These are phyloP conservation scores for Colletotrichum euphorbiae DNA, from an alignment of 2,329 filamentous ascomycete genomes.

Conservation along the genomic window DNA sequence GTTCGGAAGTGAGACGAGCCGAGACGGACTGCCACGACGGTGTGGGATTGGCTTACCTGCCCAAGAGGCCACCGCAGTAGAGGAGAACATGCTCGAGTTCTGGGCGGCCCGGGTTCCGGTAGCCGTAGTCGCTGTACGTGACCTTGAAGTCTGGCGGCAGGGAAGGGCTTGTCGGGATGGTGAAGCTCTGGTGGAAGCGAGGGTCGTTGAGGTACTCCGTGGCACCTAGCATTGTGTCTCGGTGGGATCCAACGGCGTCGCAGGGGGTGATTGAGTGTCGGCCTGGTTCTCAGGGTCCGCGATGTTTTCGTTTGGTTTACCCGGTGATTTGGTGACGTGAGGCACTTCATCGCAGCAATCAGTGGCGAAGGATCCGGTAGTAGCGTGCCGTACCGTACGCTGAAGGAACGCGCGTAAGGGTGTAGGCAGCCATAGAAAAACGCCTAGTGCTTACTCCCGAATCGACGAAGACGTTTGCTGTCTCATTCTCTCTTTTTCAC, in stretches of 20 bases:
- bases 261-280: background rate
- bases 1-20: background rate
- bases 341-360: too few relatives aligned
- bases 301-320: too few relatives aligned
- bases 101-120: constrained; percentile 44
- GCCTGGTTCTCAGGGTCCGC: too few relatives aligned
- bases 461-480: too few relatives aligned
- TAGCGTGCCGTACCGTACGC: too few relatives aligned
- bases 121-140: constrained; percentile 49
- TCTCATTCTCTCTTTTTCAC: too few relatives aligned
- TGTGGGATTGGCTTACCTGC: constrained; percentile 15
- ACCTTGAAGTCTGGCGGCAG: constrained; percentile 39
- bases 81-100: constrained; percentile 46
- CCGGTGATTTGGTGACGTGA: too few relatives aligned
- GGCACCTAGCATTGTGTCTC: background rate
- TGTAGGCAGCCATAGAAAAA: too few relatives aligned
- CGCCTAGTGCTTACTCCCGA: too few relatives aligned
- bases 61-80: constrained; percentile 46
- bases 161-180: constrained; percentile 42
- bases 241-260: background rate
- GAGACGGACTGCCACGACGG: background rate
- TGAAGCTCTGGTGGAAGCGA: constrained; percentile 45
- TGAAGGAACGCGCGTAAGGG: too few relatives aligned
- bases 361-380: too few relatives aligned
- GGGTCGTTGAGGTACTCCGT: constrained; percentile 42